These are phyloP conservation scores for Pelargonium australe DNA, from an alignment of 441 rosid genomes.

Conservation along the genomic window DNA sequence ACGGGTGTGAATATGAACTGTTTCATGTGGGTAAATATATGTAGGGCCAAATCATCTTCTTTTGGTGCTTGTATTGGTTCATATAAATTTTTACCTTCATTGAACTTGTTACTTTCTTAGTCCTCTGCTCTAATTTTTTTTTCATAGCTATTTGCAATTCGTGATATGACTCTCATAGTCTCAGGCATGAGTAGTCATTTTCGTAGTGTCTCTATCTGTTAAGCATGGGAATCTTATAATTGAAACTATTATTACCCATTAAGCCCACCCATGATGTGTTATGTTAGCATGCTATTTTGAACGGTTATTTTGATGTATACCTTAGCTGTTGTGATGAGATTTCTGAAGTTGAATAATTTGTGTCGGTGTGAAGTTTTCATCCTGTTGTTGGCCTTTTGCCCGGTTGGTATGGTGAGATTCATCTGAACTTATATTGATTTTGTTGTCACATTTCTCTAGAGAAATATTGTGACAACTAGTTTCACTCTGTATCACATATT, in stretches of 20 bases:
- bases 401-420: neutral
- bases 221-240: neutral
- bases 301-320: neutral
- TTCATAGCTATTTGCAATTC: too few species aligned
- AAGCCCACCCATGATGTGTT: neutral
- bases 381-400: neutral
- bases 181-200: too few species aligned
- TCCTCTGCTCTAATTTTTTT: too few species aligned
- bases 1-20: neutral
- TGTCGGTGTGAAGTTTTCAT: neutral
- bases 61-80: neutral
- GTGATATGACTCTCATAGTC: too few species aligned
- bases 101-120: too few species aligned
- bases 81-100: too few species aligned
- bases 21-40: neutral
- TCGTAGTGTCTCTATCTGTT: too few species aligned
- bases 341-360: neutral
- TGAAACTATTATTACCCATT: neutral
- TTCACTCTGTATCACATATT: neutral
- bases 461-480: neutral
- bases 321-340: neutral
- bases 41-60: neutral
- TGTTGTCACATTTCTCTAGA: neutral
- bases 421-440: neutral
- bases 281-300: neutral